phyloP scores from a whole-genome alignment of 192 early-diverging fungal genomes.

The Thamnidium elegans region DNA sequence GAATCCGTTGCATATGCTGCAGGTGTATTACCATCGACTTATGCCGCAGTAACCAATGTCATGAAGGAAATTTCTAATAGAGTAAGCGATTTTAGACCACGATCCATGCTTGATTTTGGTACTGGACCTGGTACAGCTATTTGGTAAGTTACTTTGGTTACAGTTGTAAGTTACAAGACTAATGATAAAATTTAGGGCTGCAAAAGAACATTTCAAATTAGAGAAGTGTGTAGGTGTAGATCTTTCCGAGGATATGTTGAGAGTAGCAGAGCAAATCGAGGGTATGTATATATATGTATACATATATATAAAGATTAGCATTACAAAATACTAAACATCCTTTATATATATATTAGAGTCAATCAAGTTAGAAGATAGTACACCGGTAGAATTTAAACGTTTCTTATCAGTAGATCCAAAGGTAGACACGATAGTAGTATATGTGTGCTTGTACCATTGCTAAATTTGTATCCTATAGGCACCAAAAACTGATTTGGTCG shows the following conservation, averaged over 20 bases:
- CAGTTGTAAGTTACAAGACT: not conserved
- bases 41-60: slow-evolving; percentile 67
- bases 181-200: slow-evolving; percentile 45
- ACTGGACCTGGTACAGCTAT: slow-evolving; percentile 80
- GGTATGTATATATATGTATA: slow-evolving; percentile 5
- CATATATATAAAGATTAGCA: not conserved
- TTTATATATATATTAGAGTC: not conserved
- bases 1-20: slow-evolving; percentile 77
- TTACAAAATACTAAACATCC: not conserved
- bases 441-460: not conserved
- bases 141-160: slow-evolving; percentile 44
- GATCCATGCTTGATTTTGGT: slow-evolving; percentile 73
- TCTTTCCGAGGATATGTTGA: slow-evolving; percentile 74
- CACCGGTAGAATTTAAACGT: slow-evolving; percentile 49
- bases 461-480: slow-evolving; percentile 1
- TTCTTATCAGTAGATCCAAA: slow-evolving; percentile 60
- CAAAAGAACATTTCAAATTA: slow-evolving; percentile 56
- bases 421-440: slow-evolving; percentile 1
- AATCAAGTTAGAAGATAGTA: not conserved
- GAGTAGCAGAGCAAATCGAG: slow-evolving; percentile 56
- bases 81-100: slow-evolving; percentile 60
- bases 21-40: slow-evolving; percentile 57
- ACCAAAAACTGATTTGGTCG: slow-evolving; percentile 62
- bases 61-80: slow-evolving; percentile 59
- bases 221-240: slow-evolving; percentile 65